Evolutionary conservation across 2,329 filamentous ascomycete genomes (phyloP), one percentile per base, ranked within the genome.

Genomic region (Aspergillus sergii): DNA sequence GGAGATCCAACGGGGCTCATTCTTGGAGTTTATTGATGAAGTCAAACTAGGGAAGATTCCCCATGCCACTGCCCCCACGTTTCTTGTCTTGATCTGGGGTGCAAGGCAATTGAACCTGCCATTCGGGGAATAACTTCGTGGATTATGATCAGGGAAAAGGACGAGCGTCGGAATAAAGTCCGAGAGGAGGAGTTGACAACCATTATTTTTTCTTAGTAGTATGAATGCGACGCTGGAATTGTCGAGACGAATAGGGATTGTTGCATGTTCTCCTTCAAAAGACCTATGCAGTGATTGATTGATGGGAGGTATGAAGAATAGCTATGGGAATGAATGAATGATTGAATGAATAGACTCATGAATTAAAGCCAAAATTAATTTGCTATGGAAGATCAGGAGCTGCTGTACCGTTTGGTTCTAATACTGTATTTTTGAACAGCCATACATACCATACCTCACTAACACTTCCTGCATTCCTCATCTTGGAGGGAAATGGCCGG

Each of bases 31-130:
- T 7, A 30, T 39, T 57, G 46, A 28, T 19, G 34, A 55, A 39
- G 51, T 39, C 7, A 41, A 55, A 28, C 32, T 16, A 55, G 39
- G 51, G 34, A 19, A 39, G 14, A 41, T 41, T 39, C 51, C 16
- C 51, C 32, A 55, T 55, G 51, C 34, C 23, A 39, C n/a, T 23
- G 32, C 55, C 55, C 55, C 55, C 55, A 57, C 55, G 55, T 57
- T 57, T 39, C 23, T 14, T 39, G 39, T 55, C 51, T 55, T 55
- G 51, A 34, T 39, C 32, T 55, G 51, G 51, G 51, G 51, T 39
- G 26, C n/a, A 14, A 23, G n/a, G n/a, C 51, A 54, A 34, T 54
- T 23, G 28, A 54, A 21, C 21, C 12, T 34, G 30, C 30, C 51
- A 32, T 54, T 36, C n/a, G 45, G 57, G 41, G 57, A 58, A 30